These are phyloP conservation scores for Arctium minus DNA, from an alignment of 129 eudicot genomes.

Conservation along the genomic window DNA sequence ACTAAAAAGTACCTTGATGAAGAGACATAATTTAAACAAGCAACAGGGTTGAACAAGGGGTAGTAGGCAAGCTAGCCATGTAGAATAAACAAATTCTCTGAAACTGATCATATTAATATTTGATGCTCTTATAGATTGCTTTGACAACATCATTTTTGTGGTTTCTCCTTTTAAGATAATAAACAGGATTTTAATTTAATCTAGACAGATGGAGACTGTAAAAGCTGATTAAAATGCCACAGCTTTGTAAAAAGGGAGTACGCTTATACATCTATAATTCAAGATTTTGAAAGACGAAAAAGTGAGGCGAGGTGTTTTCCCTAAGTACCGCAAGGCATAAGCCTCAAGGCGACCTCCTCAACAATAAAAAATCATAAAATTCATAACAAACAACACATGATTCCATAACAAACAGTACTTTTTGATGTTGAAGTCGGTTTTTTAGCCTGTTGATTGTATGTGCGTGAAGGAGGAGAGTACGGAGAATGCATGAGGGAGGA, in stretches of 20 bases:
- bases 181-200: background rate
- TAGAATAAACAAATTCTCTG: background rate
- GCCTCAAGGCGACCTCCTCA: too few species aligned
- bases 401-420: too few species aligned
- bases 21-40: background rate
- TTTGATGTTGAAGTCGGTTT: too few species aligned
- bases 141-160: background rate
- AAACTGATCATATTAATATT: background rate
- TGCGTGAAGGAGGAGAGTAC: too few species aligned
- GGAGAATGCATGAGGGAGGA: too few species aligned
- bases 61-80: conserved; percentile 3
- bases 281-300: background rate
- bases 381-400: too few species aligned
- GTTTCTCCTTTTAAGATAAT: background rate
- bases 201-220: background rate
- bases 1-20: background rate
- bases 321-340: background rate
- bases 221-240: background rate
- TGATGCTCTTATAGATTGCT: background rate
- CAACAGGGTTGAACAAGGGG: background rate
- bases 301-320: background rate
- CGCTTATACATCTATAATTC: background rate
- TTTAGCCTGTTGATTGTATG: too few species aligned
- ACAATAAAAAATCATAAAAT: too few species aligned
- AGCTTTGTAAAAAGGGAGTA: background rate